Conservation (phyloP, 257 asterid genomes). For the Ophiorrhiza pumila region DNA sequence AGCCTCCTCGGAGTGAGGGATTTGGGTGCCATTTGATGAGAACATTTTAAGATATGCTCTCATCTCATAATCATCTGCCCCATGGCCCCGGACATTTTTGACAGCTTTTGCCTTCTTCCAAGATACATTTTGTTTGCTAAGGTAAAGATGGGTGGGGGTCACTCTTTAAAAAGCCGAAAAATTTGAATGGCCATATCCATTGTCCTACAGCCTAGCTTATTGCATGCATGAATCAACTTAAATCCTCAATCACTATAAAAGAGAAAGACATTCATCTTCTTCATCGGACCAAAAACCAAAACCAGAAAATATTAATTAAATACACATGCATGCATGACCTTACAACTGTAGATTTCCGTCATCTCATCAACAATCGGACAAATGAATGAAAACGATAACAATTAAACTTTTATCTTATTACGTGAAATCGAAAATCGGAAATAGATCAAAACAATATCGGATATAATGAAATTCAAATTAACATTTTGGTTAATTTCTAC, state of each 20-base stretch:
- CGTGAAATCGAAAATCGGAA: no score
- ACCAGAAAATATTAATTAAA: not conserved
- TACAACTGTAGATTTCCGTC: no score
- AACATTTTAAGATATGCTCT: slow-evolving; percentile 6
- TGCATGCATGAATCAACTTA: not conserved
- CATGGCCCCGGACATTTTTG: slow-evolving; percentile 14
- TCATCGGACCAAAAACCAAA: not conserved
- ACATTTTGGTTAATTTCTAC: no score
- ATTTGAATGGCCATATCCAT: not conserved
- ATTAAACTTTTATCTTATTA: no score
- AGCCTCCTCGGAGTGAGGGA: slow-evolving; percentile 66
- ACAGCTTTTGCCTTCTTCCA: slow-evolving; percentile 36
- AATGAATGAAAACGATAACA: no score
- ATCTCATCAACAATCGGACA: no score
- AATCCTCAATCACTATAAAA: not conserved
- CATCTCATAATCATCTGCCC: slow-evolving; percentile 1
- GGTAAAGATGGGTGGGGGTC: slow-evolving; percentile 14
- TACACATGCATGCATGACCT: no score
- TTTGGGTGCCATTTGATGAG: slow-evolving; percentile 32
- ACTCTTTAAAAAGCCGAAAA: not conserved
- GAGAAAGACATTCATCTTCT: not conserved
- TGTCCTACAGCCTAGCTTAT: not conserved
- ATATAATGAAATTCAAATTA: no score
- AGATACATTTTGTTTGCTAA: slow-evolving; percentile 30
- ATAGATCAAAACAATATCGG: no score